Conservation (phyloP, 139 green algal genomes). For the Haematococcus sp. region DNA sequence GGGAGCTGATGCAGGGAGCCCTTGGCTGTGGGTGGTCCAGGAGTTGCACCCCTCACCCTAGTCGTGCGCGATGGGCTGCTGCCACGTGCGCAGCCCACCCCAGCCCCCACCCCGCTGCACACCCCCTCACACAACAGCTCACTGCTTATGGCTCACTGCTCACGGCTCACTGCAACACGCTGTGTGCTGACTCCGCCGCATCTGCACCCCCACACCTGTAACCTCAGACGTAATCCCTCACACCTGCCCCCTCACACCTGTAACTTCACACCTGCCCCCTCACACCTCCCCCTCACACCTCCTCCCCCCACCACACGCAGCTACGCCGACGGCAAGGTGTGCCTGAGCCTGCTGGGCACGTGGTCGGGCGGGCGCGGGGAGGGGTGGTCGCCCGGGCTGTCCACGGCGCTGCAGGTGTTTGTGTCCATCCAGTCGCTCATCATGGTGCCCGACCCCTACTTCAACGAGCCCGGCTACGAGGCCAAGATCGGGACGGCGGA, state of each 20-base stretch:
- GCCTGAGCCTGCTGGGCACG: slow-evolving; percentile 84
- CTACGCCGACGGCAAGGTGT: slow-evolving; percentile 61
- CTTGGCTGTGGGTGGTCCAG: too few species aligned
- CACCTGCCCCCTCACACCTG: background rate
- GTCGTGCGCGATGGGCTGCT: too few species aligned
- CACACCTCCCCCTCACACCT: background rate
- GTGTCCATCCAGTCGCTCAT: slow-evolving; percentile 89
- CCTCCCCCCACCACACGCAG: too few species aligned
- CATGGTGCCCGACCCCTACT: slow-evolving; percentile 84
- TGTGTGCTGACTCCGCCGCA: too few species aligned
- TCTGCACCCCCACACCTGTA: background rate
- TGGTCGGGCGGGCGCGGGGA: slow-evolving; percentile 70
- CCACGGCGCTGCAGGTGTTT: slow-evolving; percentile 71
- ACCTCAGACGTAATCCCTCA: background rate
- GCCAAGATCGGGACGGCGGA: slow-evolving; percentile 16
- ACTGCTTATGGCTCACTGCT: too few species aligned
- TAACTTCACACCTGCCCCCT: background rate
- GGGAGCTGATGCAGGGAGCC: too few species aligned
- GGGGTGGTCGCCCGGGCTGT: slow-evolving; percentile 67
- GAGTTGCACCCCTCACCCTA: too few species aligned
- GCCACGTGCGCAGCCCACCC: too few species aligned
- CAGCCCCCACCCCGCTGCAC: too few species aligned
- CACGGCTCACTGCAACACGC: too few species aligned
- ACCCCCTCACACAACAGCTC: background rate
- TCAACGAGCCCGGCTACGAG: slow-evolving; percentile 72